Conservation (phyloP, 176 grass and related monocot genomes). For the Bonia amplexicaulis region DNA sequence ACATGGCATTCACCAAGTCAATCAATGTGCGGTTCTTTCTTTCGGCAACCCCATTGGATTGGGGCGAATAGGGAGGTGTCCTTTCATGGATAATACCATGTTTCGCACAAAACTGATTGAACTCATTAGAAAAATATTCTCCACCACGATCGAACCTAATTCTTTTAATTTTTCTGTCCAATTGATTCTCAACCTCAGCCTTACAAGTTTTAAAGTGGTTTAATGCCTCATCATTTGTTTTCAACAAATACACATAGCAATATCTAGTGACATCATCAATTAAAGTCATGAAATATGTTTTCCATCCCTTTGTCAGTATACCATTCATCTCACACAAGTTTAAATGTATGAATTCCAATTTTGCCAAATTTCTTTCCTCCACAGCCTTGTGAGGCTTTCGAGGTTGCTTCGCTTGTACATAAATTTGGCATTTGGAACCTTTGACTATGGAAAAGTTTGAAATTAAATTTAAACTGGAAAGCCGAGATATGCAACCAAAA, state of each 20-base stretch:
- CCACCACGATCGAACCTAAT: neutral
- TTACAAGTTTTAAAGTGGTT: neutral
- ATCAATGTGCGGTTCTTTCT: neutral
- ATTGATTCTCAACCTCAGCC: neutral
- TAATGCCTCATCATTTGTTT: too few species aligned
- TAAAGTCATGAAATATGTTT: neutral
- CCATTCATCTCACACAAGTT: neutral
- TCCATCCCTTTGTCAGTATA: neutral
- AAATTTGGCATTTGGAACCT: neutral
- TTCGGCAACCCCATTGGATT: neutral
- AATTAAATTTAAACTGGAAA: neutral
- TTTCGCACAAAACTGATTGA: neutral
- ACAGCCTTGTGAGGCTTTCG: neutral
- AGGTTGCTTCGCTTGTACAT: neutral
- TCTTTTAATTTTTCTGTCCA: neutral
- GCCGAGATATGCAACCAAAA: too few species aligned
- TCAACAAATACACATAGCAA: neutral
- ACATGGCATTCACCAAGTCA: neutral
- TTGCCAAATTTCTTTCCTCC: neutral
- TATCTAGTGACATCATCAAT: neutral
- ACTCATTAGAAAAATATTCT: neutral
- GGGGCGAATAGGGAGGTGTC: neutral
- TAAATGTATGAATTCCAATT: neutral
- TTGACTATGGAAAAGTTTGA: neutral
- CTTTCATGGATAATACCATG: neutral